Evolutionary conservation across 2,329 filamentous ascomycete genomes (phyloP).

Genomic region (Penicillium sp.): DNA sequence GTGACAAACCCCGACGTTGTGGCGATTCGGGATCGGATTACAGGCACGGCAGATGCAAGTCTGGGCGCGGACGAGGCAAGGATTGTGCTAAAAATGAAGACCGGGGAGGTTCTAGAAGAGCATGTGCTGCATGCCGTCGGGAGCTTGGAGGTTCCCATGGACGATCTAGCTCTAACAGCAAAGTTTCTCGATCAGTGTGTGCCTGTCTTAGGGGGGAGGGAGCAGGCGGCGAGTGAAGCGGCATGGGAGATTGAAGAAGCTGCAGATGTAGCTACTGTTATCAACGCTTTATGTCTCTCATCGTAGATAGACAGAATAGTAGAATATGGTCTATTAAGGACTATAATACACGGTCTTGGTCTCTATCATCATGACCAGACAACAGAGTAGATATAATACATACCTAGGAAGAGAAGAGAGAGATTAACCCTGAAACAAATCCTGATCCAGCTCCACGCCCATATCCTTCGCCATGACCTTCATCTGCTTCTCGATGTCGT

Average conservation of each 20-base stretch:
- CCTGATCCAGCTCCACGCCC: constrained; percentile 76
- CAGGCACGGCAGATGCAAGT: constrained; percentile 39
- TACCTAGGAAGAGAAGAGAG: neutral
- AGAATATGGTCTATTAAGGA: constrained; percentile 3
- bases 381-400: neutral
- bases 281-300: neutral
- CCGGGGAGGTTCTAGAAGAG: constrained; percentile 32
- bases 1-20: constrained; percentile 43
- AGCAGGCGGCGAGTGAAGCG: constrained; percentile 30
- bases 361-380: neutral
- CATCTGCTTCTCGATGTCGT: constrained; percentile 87
- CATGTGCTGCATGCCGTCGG: constrained; percentile 51
- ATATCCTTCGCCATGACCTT: constrained; percentile 82
- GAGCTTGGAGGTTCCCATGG: constrained; percentile 48
- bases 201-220: constrained; percentile 39
- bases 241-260: constrained; percentile 31
- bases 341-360: constrained; percentile 10
- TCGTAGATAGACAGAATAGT: neutral
- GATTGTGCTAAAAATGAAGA: constrained; percentile 20
- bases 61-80: constrained; percentile 43
- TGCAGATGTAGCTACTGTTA: constrained; percentile 20
- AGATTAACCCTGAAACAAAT: constrained; percentile 74
- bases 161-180: constrained; percentile 40
- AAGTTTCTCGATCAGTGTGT: constrained; percentile 51
- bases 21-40: constrained; percentile 43